Evolutionary conservation across 768 basidiomycete genomes (phyloP).

Genomic region (Amyloporia xantha): DNA sequence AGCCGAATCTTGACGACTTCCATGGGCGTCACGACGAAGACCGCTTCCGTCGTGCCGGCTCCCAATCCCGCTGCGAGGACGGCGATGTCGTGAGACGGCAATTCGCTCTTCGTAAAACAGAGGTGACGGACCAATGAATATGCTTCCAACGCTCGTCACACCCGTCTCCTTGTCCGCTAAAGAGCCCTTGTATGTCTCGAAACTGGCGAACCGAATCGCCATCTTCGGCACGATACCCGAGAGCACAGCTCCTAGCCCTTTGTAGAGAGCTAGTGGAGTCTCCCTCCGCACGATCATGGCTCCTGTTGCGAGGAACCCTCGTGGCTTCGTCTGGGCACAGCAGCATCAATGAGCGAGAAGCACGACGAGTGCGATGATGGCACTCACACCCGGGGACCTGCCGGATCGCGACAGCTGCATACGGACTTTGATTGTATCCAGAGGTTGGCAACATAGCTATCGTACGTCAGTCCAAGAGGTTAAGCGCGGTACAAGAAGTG

Average conservation of each 20-base stretch:
- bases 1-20: slow-evolving; percentile 98
- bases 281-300: slow-evolving; percentile 82
- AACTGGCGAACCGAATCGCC: slow-evolving; percentile 97
- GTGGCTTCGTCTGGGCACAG: slow-evolving; percentile 67
- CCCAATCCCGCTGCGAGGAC: slow-evolving; percentile 72
- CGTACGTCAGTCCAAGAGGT: background rate
- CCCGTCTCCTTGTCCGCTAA: slow-evolving; percentile 74
- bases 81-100: background rate
- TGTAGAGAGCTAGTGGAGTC: slow-evolving; percentile 94
- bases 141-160: slow-evolving; percentile 67
- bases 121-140: slow-evolving; percentile 70
- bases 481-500: too few species aligned
- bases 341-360: background rate
- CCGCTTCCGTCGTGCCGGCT: slow-evolving; percentile 93
- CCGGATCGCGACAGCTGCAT: slow-evolving; percentile 95
- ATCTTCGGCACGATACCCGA: slow-evolving; percentile 99
- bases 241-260: slow-evolving; percentile 93
- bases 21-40: slow-evolving; percentile 96
- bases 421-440: slow-evolving; percentile 99
- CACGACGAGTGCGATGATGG: background rate
- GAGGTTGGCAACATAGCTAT: slow-evolving; percentile 80
- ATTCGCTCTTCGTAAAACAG: background rate
- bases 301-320: slow-evolving; percentile 91
- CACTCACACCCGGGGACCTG: slow-evolving; percentile 65
- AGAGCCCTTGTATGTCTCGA: slow-evolving; percentile 88